Percentiles rank a stretch among this genome's conserved stretches.
Evolutionary conservation across 148 eudicot genomes (phyloP).

Genomic region (Talinum fruticosum): DNA sequence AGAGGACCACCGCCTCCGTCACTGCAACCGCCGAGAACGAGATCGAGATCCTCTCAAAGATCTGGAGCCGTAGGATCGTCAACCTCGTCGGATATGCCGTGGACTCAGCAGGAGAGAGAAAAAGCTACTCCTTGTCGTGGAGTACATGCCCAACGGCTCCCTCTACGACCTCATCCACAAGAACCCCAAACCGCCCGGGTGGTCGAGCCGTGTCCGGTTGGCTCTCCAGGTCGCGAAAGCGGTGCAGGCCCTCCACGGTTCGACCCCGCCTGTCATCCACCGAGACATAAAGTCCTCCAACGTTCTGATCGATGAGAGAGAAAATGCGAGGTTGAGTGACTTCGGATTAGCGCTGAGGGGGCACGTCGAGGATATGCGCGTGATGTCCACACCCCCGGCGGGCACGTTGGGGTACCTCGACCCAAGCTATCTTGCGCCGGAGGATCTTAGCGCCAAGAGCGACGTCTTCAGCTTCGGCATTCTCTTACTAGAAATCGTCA

Average conservation of each 20-base stretch:
- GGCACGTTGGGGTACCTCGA: conserved; percentile 90
- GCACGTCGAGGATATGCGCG: conserved; percentile 54
- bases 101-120: conserved; percentile 14
- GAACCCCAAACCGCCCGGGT: conserved; percentile 33
- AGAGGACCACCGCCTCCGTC: conserved; percentile 30
- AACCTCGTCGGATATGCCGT: conserved; percentile 55
- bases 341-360: conserved; percentile 75
- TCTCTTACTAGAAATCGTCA: conserved; percentile 59
- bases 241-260: conserved; percentile 47
- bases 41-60: conserved; percentile 49
- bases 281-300: conserved; percentile 82
- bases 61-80: conserved; percentile 47
- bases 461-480: conserved; percentile 89
- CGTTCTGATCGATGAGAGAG: conserved; percentile 45
- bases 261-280: conserved; percentile 73
- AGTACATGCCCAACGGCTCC: conserved; percentile 83
- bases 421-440: conserved; percentile 71
- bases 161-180: conserved; percentile 57
- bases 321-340: conserved; percentile 68
- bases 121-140: conserved; percentile 44
- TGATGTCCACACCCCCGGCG: conserved; percentile 69
- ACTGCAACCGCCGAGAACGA: conserved; percentile 46
- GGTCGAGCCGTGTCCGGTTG: conserved; percentile 44
- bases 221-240: conserved; percentile 62
- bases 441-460: conserved; percentile 56